Evolutionary conservation across 2,329 filamentous ascomycete genomes (phyloP), one percentile per base, ranked within the genome.

Genomic region (Botrytis paeoniae): DNA sequence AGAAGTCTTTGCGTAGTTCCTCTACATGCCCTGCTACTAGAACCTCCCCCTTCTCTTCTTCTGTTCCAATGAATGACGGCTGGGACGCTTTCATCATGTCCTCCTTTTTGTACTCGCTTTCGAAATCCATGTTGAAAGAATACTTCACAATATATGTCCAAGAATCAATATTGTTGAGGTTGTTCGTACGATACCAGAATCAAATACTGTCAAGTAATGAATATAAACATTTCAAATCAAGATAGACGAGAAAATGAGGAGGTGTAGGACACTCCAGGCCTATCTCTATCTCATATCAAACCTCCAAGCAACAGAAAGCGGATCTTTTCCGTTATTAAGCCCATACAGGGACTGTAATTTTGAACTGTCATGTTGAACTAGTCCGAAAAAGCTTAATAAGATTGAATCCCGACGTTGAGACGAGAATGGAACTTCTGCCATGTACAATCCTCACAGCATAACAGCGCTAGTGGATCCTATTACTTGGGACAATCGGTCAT

Each of bases 1-100:
- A 84, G 75, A 85, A 85, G 25, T 76, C 74, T 63, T 69, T 63
- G 35, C 77, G 74, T 61, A 78, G 69, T 54, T 73, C 83, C 77
- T 81, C 70, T 29, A 68, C 51, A 22, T 48, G 39, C 22, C 22
- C 45, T 18, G 22, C 29, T 35, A 48, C 20, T 57, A 22, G 8
- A 22, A 18, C 12, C 1, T 57, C 48, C 2, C 29, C 48, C 18
- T 6, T 43, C 12, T 20, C 29, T 16, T 59, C 61, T 25, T 57
- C 61, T 22, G 7, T 37, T 25, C 25, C 61, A 4, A 25, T 45
- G 1, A 48, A 59, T 20, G 48, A 59, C 37, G n/a, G 51, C 14
- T 18, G 35, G 6, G 45, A 37, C 16, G 37, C 41, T 41, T 71
- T 54, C 22, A 54, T 20, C 45, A 45, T 45, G n/a, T 32, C 37